Evolutionary conservation across 192 early-diverging fungal species (phyloP).

Genomic region (Neocallimastix lanati): DNA sequence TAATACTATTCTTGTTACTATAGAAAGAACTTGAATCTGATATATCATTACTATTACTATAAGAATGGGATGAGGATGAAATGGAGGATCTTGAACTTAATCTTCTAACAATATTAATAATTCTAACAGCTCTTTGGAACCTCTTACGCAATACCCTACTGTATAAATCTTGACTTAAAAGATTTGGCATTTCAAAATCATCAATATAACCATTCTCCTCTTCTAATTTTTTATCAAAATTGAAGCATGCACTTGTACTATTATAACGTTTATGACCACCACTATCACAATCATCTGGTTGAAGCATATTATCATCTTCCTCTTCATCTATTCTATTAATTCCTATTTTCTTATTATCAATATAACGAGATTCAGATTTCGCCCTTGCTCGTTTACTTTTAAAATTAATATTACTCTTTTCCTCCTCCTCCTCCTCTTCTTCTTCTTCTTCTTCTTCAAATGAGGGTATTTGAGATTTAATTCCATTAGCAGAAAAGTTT

Average conservation of each 20-base stretch:
- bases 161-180: not conserved
- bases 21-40: not conserved
- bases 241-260: not conserved
- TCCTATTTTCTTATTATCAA: not conserved
- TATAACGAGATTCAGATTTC: not conserved
- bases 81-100: not conserved
- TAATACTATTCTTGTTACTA: not conserved
- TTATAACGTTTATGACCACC: not conserved
- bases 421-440: too few relatives aligned
- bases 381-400: not conserved
- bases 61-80: not conserved
- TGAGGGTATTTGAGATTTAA: not conserved
- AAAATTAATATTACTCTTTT: too few relatives aligned
- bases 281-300: not conserved
- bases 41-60: not conserved
- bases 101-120: not conserved
- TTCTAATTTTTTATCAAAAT: not conserved
- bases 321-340: not conserved
- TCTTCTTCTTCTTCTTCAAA: not conserved
- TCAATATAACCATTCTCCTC: not conserved
- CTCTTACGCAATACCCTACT: not conserved
- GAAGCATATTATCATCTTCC: not conserved
- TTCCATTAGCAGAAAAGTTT: not conserved
- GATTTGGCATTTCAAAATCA: not conserved
- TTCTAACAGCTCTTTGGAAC: not conserved